Conservation (phyloP, 2,329 filamentous ascomycete genomes). For the Sporothrix luriei region DNA sequence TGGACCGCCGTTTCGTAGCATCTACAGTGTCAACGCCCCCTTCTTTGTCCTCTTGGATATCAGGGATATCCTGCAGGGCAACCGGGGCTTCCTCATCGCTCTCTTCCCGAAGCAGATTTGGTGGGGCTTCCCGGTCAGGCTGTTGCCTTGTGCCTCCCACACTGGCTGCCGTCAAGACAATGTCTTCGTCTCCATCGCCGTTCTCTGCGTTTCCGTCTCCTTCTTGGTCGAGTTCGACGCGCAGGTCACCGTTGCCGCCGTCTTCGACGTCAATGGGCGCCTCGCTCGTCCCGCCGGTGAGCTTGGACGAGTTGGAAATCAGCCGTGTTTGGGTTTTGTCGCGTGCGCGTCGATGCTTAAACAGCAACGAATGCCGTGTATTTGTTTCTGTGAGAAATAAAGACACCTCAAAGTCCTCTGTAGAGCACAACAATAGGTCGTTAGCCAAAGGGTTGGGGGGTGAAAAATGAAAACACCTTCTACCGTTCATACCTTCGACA, state of each 20-base stretch:
- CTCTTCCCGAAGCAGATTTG: slow-evolving; percentile 56
- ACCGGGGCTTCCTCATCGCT: slow-evolving; percentile 34
- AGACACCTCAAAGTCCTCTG: slow-evolving; percentile 90
- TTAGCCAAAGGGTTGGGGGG: neutral
- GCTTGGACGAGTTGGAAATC: slow-evolving; percentile 63
- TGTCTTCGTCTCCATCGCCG: slow-evolving; percentile 58
- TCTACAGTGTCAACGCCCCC: slow-evolving; percentile 29
- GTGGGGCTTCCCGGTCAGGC: slow-evolving; percentile 41
- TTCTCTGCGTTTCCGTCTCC: slow-evolving; percentile 48
- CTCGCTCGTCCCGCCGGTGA: slow-evolving; percentile 60
- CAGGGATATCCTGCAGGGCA: slow-evolving; percentile 32
- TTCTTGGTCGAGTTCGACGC: slow-evolving; percentile 5
- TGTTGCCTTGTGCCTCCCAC: neutral
- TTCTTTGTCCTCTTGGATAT: slow-evolving; percentile 42
- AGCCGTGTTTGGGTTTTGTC: slow-evolving; percentile 57
- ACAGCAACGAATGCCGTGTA: slow-evolving; percentile 81
- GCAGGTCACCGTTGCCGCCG: slow-evolving; percentile 29
- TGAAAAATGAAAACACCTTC: neutral
- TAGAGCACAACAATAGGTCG: neutral
- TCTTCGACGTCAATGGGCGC: slow-evolving; percentile 57
- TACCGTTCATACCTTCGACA: slow-evolving; percentile 61
- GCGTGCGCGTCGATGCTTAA: slow-evolving; percentile 78
- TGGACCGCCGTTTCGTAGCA: neutral
- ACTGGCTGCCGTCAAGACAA: slow-evolving; percentile 46
- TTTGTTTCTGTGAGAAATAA: slow-evolving; percentile 88